Evolutionary conservation across 345 rosid genomes (phyloP), one percentile per base, ranked within the genome.

Genomic region (Iberis pinnata): DNA sequence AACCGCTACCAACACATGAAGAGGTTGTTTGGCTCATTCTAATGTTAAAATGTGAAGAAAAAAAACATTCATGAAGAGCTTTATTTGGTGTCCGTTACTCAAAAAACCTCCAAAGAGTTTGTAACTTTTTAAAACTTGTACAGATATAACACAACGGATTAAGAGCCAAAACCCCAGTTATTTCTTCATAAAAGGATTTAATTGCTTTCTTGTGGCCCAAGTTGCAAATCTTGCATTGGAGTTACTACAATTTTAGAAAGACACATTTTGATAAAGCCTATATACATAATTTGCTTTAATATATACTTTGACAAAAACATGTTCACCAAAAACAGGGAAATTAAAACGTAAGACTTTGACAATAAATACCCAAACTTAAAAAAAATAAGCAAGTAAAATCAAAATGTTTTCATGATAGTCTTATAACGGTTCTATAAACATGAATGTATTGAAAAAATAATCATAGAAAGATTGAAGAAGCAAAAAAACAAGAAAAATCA

Each of bases 1-100:
- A 57, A 73, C 60, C 84, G 63, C 82, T 79, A 76, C 72, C 68
- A 70, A 78, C 96, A 87, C 81, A 93, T 87, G 93, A 87, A 76
- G 72, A 68, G 48, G 14, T 38, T 25, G 54, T 80, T 81, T 68
- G 66, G 72, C 62, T 66, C 70, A n/a, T 66, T 66, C 60, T 58
- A 42, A 8, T 65, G 41, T 65, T 43, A 50, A 59, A 51, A 18
- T 51, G 65, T 51, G 39, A 29, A 44, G 43, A 58, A 32, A 29
- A 44, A 45, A 58, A 32, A 38, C 40, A 26, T 13, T 45, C 55
- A 52, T 52, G 38, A 9, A 37, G 49, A 66, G 6, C 29, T 37
- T 32, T 45, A 7, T 18, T 50, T 25, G 14, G 48, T 36, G 43
- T 58, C 26, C 53, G 57, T 43, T 35, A 58, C 53, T 39, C 16